Base-by-base conservation (phyloP, 116 monocot species). In the Zostera marina region DNA sequence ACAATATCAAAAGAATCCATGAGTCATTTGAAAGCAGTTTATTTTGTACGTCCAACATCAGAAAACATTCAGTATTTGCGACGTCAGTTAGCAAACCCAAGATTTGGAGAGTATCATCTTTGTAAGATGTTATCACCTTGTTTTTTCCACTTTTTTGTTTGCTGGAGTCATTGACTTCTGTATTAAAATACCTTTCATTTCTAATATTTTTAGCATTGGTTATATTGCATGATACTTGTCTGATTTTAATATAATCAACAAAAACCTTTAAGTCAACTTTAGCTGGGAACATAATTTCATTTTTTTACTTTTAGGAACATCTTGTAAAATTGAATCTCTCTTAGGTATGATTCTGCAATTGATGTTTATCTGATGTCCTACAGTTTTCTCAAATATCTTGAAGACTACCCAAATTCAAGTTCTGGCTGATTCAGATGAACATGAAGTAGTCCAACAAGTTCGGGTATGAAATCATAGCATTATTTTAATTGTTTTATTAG, bases 311-410 rank as follows among this genome's bases (percentile, higher is more conserved):
- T 49, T 49, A 49, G 49, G 49, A 1, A 2, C 49, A 19, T 49
- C 49, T 49, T 49, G 20, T 49, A 20, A 9, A 14, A 14, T 15
- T 3, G 13, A 49, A 49, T 11, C 5, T 49, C 32, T 32, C 32
- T 32, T 32, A 32, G 32, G 32, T 32, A 32, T 32, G 5, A 32
- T 0, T 32, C 32, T 32, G 32, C 32, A 32, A 32, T 32, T 61
- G 15, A 24, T 61, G 51, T 4, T 8, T 39, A 56, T 60, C 22
- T 24, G 5, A 9, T 63, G 12, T 70, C 66, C 59, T 74, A 25
- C 65, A 98, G 98, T 90, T 80, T 98, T 98, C 62, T 98, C 98
- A 53, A 98, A 87, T 57, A 81, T 86, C 42, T 79, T 98, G 83
- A 98, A 98, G 66, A 80, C 72, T 11, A 74, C 71, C 13, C 98